These are phyloP conservation scores for Boletus subcaerulescens DNA, from an alignment of 768 basidiomycete species.

Conservation along the genomic window DNA sequence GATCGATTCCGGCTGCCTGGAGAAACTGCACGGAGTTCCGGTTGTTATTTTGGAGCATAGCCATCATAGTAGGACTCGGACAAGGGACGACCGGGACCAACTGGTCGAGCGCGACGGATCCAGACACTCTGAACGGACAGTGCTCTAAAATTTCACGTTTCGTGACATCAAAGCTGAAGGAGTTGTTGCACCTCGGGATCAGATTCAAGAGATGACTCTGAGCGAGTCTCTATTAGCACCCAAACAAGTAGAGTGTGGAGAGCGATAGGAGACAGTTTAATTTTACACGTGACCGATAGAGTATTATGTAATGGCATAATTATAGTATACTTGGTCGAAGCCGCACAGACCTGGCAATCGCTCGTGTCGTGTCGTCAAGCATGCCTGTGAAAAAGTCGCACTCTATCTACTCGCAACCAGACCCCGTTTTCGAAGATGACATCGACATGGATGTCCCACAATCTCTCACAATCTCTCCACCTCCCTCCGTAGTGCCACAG, in stretches of 20 bases:
- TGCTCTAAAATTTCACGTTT: too few relatives aligned
- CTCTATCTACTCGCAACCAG: slow-evolving; percentile 18
- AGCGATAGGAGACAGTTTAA: too few relatives aligned
- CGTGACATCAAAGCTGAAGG: too few relatives aligned
- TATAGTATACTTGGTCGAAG: background rate
- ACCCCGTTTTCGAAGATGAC: slow-evolving; percentile 34
- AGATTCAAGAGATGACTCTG: too few relatives aligned
- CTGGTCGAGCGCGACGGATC: too few relatives aligned
- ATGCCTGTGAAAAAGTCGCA: slow-evolving; percentile 24
- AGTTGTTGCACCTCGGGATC: too few relatives aligned
- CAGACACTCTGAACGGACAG: too few relatives aligned
- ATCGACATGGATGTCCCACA: slow-evolving; percentile 31
- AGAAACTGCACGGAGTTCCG: background rate
- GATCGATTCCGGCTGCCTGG: background rate
- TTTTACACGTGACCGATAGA: slow-evolving; percentile 15
- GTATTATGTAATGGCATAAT: background rate
- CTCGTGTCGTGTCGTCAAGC: slow-evolving; percentile 17
- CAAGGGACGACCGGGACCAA: background rate
- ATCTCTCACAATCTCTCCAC: background rate
- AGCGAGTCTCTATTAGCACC: too few relatives aligned
- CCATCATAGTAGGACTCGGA: background rate
- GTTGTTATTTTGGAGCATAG: background rate
- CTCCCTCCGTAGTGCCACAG: slow-evolving; percentile 3
- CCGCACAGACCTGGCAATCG: slow-evolving; percentile 15
- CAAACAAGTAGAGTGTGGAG: too few relatives aligned